A percentile compares a stretch with the other conserved stretches of the same genome.
Conservation (phyloP, 768 basidiomycete species). For the Leccinum uliginosum region DNA sequence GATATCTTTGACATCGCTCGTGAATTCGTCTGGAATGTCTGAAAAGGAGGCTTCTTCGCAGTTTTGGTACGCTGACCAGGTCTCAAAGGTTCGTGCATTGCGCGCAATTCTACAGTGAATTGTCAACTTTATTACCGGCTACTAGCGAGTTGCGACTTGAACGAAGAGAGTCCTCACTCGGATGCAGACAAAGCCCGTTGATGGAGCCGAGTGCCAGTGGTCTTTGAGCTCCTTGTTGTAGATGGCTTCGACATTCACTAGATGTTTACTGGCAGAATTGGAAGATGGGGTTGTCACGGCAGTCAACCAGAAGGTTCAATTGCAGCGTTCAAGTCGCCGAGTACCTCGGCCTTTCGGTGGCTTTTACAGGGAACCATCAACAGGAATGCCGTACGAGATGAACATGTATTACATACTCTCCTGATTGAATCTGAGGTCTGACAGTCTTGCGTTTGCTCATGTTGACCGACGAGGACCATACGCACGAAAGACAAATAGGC, state of each 20-base stretch:
- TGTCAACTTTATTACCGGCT: background rate
- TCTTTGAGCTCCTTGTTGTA: constrained; percentile 9
- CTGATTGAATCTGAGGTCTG: too few species aligned
- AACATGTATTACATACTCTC: too few species aligned
- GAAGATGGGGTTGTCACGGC: background rate
- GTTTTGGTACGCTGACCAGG: constrained; percentile 45
- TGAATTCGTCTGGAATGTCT: constrained; percentile 41
- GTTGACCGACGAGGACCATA: too few species aligned
- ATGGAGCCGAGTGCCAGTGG: constrained; percentile 13
- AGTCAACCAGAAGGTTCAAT: background rate
- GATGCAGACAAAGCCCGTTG: constrained; percentile 43
- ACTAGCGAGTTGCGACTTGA: background rate
- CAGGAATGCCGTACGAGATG: background rate
- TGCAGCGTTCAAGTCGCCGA: constrained; percentile 8
- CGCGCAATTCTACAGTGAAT: constrained; percentile 40
- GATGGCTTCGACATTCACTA: constrained; percentile 19
- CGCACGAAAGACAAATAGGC: too few species aligned
- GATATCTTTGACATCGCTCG: constrained; percentile 33
- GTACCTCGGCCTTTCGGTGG: background rate
- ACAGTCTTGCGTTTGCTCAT: too few species aligned
- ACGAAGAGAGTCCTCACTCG: constrained; percentile 31
- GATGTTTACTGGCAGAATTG: background rate
- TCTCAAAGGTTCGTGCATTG: constrained; percentile 46
- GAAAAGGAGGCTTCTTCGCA: constrained; percentile 46
- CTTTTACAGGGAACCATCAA: background rate